A percentile compares a stretch with the other conserved stretches of the same genome.
phyloP scores from a whole-genome alignment of 257 asterid genomes.

The Osmanthus fragrans region DNA sequence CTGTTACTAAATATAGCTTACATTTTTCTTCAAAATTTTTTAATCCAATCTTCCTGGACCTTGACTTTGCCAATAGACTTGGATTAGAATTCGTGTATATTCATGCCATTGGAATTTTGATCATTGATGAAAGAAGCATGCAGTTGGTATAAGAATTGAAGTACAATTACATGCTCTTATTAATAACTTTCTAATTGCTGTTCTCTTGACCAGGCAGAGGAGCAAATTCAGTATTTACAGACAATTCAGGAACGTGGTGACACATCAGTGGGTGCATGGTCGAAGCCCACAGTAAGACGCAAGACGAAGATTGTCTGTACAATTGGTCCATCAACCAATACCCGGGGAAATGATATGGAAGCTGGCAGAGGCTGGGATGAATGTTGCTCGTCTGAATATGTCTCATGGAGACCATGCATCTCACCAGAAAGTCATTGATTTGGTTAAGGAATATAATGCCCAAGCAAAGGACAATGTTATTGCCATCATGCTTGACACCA shows the following conservation, averaged over 20 bases:
- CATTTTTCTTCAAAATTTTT: neutral
- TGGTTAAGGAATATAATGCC: constrained; percentile 75
- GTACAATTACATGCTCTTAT: constrained; percentile 3
- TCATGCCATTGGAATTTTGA: too few relatives aligned
- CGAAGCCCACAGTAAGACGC: constrained; percentile 72
- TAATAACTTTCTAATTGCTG: neutral
- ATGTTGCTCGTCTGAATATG: constrained; percentile 86
- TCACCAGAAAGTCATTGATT: constrained; percentile 79
- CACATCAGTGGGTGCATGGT: constrained; percentile 59
- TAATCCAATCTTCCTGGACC: neutral
- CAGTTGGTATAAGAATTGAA: neutral
- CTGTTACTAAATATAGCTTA: neutral
- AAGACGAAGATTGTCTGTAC: constrained; percentile 92
- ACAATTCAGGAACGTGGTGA: constrained; percentile 55
- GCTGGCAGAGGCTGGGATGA: constrained; percentile 90
- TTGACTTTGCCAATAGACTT: neutral
- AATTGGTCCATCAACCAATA: constrained; percentile 77
- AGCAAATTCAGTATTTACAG: constrained; percentile 42
- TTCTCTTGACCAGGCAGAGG: constrained; percentile 38
- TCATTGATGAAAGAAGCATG: neutral
- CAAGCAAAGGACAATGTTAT: constrained; percentile 79
- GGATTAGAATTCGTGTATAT: too few relatives aligned
- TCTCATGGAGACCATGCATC: constrained; percentile 94
- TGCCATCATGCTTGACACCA: constrained; percentile 82
- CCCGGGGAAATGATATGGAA: constrained; percentile 85